Evolutionary conservation across 352 stramenopile species (phyloP), one percentile per base, ranked within the genome.

Genomic region (Globisporangium middletonii): DNA sequence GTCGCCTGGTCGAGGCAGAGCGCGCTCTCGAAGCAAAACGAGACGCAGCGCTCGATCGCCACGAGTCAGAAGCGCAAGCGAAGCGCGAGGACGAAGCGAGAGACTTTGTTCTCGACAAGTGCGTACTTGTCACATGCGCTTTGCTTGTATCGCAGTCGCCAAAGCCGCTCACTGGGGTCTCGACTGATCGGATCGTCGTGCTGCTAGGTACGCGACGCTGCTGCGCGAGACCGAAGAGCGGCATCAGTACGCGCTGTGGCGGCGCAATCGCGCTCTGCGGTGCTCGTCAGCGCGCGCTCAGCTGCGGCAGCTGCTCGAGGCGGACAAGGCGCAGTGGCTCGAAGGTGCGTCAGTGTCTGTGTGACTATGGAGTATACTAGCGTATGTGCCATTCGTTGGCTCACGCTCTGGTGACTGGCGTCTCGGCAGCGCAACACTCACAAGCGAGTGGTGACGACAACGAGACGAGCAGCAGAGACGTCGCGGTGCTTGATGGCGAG

Each of bases 201-300:
- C 53, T 60, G 3, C 27, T 57, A 87, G 77, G 58, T 76, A 83
- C 54, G 59, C 62, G 3, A 50, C 45, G 15, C 51, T 85, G 7
- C 70, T 79, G 50, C 47, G 33, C 19, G 71, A 62, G 45, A 69
- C 66, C 18, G 67, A 85, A 47, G 53, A 75, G 53, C 65, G 65
- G 18, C 68, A 76, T 56, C 60, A 68, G 16, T 85, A 85, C 53
- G 82, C 83, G 63, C 79, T 68, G 23, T 88, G 77, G 77, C 72
- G 75, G 23, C 67, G 73, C 41, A 52, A 77, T 67, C 72, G 75
- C 53, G 72, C 73, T 44, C 26, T 77, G 35, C 71, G 77, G 2
- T 68, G 83, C 55, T 62, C 75, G 27, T 56, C 55, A 4, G 65
- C 75, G 33, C 72, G 69, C 26, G 37, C 59, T 23, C 55, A 79